Base-by-base conservation (phyloP, 805 yeast genomes). In the Jamesozyma piceae region DNA sequence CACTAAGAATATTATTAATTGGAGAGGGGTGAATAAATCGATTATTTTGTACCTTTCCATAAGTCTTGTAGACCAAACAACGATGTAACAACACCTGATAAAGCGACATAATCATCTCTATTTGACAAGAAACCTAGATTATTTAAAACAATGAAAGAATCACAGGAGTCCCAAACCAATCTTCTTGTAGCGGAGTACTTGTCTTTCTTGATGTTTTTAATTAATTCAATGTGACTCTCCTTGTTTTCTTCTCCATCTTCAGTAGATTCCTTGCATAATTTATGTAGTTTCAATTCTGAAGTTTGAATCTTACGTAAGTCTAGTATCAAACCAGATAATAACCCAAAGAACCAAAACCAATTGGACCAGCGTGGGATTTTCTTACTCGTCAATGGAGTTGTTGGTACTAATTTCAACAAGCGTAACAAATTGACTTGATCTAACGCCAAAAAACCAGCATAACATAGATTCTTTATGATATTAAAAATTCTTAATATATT, bases 21-120 rank as follows among this genome's bases (percentile, higher is more conserved):
- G 20, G 10, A 5, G 20, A 8, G 32, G 17, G 6, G 17, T n/a
- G 32, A 24, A 24, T 24, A n/a, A n/a, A n/a, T n/a, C n/a, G 11
- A 5, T 35, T n/a, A 35, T 24, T 35, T 22, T 4, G 75, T 71
- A 37, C 72, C 61, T 30, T 60, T 66, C 95, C 94, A 80, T 51
- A 79, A 57, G 53, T 82, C 88, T 58, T 73, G 75, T 41, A 87
- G 68, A 35, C 95, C 95, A 63, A 87, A 68, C 38, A 78, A 46
- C 32, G 95, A 82, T 27, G 97, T 87, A 45, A 84, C 65, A 21
- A 82, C 73, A 58, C 97, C 97, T 31, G 92, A 87, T 44, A 80
- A 65, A 30, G 95, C 96, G 39, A 87, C 75, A 34, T 79, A 71
- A 39, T 94, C 92, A 53, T 89, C 96, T 58, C 78, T 76, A 53